phyloP scores from a whole-genome alignment of 2,329 filamentous ascomycete genomes.

The Pseudogymnoascus sp. region DNA sequence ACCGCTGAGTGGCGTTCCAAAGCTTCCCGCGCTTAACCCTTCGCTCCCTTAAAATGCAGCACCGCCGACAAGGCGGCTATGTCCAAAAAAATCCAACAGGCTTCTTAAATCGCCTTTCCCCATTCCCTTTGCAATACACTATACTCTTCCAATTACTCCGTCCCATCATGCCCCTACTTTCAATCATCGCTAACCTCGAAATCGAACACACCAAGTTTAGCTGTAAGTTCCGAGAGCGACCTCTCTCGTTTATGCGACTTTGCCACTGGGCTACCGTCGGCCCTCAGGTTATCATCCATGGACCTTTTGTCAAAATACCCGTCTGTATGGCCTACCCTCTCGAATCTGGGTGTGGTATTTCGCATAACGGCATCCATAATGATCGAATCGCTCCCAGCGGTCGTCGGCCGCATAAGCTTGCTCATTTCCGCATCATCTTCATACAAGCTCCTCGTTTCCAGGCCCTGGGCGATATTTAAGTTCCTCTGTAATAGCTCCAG shows the following conservation, averaged over 20 bases:
- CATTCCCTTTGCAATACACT: background rate
- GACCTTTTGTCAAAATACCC: conserved; percentile 25
- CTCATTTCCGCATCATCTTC: conserved; percentile 17
- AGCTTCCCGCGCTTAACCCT: conserved; percentile 1
- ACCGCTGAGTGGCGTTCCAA: background rate
- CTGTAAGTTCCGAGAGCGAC: conserved; percentile 23
- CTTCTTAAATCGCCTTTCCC: conserved; percentile 1
- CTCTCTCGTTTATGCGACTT: conserved; percentile 37
- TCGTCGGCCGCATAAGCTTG: conserved; percentile 23
- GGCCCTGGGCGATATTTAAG: conserved; percentile 22
- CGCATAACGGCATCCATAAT: conserved; percentile 27
- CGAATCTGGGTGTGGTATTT: conserved; percentile 25
- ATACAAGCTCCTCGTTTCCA: conserved; percentile 11
- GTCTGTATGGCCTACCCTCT: conserved; percentile 17
- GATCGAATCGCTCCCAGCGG: conserved; percentile 23
- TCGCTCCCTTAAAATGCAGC: conserved; percentile 2
- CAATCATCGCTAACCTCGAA: background rate
- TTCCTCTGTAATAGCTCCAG: conserved; percentile 26
- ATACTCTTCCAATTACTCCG: background rate
- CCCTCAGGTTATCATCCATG: conserved; percentile 26
- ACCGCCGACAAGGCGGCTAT: background rate
- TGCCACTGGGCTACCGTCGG: conserved; percentile 34
- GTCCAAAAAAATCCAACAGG: conserved; percentile 7
- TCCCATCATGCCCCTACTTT: background rate
- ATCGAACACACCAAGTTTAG: background rate